Evolutionary conservation across 805 yeast species (phyloP), one percentile per base, ranked within the genome.

Genomic region (Huiozyma naganishii): DNA sequence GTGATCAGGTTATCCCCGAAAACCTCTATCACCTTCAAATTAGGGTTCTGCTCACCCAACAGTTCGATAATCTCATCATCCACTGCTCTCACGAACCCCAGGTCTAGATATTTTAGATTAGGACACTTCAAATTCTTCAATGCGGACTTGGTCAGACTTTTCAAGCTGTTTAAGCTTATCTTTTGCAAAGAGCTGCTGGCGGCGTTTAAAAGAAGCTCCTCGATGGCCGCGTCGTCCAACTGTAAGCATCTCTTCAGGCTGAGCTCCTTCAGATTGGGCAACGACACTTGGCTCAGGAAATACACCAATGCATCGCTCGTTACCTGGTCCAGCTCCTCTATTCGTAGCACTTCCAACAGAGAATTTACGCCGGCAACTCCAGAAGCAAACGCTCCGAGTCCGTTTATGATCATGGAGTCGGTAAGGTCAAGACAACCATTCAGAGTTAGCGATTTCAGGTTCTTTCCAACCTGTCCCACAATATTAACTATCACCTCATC

Each of bases 1-100:
- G 88, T 76, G 46, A 87, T 76, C 52, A 77, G 67, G 56, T 83
- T 84, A 55, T 82, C 70, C 1, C 96, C 96, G 59, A 80, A 87
- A 11, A 86, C 89, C 53, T 86, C 94, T 44, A 90, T 57, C 11
- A 83, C 69, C 39, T 72, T 70, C 45, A 90, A 62, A 39, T 74
- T 74, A 0, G 79, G 73, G 48, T 92, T 84, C 8, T 73, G 70
- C 28, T 71, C 63, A 3, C 83, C 72, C 17, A 87, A 52, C 29
- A 72, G 54, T 27, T 73, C 74, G n/a, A 89, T 59, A 0, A 77
- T 72, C 13, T 70, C 72, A 60, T 90, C 86, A 56, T 87, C 87
- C 9, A 86, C 73, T 17, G 77, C 68, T 35, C 94, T 68, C 3
- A 87, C 84, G 62, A 90, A 90, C 0, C 97, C 94, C 10, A 79